phyloP scores from a whole-genome alignment of 208 protist species.

The Trypanosoma caninum region DNA sequence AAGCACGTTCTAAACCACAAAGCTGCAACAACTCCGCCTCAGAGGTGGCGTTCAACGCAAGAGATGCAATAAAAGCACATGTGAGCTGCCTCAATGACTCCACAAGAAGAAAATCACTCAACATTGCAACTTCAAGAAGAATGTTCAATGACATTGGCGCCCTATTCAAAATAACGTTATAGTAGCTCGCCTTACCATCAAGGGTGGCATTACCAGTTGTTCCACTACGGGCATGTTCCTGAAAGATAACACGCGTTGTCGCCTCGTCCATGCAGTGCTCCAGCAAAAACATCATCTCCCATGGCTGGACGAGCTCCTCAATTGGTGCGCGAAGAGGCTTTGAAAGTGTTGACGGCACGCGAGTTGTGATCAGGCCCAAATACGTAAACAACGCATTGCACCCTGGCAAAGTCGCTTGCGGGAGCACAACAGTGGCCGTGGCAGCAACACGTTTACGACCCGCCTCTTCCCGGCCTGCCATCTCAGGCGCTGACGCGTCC shows the following conservation, averaged over 20 bases:
- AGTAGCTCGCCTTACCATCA: not conserved
- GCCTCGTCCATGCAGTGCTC: conserved; percentile 39
- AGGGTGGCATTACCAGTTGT: not conserved
- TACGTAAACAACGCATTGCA: conserved; percentile 74
- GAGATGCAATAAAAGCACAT: conserved; percentile 74
- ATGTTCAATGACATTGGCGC: conserved; percentile 43
- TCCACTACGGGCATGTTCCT: not conserved
- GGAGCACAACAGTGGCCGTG: conserved; percentile 47
- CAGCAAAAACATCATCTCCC: conserved; percentile 76
- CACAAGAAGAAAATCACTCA: conserved; percentile 85
- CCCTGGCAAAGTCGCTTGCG: conserved; percentile 59
- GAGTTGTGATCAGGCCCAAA: conserved; percentile 65
- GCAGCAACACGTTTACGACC: conserved; percentile 14
- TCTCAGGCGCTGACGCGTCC: conserved; percentile 52
- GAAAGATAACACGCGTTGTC: conserved; percentile 5
- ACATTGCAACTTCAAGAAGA: conserved; percentile 75
- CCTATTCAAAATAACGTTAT: conserved; percentile 27
- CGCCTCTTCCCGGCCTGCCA: conserved; percentile 6
- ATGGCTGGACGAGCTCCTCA: conserved; percentile 78
- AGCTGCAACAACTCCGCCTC: conserved; percentile 73
- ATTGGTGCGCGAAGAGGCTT: conserved; percentile 78
- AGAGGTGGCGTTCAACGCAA: conserved; percentile 49
- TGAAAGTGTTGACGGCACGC: conserved; percentile 68
- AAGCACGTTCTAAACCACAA: conserved; percentile 40
- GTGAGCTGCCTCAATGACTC: conserved; percentile 75